These are phyloP conservation scores for Cucurbitaria berberidis DNA, from an alignment of 2,329 filamentous ascomycete genomes.

Conservation along the genomic window DNA sequence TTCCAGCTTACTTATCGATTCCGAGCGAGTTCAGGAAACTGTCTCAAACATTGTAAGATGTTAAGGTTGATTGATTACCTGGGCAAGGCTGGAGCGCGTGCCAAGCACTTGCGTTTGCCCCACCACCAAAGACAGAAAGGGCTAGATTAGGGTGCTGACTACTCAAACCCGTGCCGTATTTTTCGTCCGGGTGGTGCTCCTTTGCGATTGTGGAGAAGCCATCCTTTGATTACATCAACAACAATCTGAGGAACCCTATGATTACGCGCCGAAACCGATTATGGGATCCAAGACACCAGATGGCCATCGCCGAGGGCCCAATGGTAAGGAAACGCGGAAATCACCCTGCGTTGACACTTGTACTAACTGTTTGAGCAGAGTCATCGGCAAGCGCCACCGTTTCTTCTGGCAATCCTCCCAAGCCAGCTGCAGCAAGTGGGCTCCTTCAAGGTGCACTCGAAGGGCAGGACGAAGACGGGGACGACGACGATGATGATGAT, in stretches of 20 bases:
- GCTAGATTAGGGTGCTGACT: no score
- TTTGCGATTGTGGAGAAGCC: no score
- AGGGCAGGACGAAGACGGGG: slow-evolving; percentile 56
- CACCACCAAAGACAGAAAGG: no score
- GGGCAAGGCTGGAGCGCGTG: no score
- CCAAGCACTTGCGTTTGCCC: no score
- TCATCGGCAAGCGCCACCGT: slow-evolving; percentile 31
- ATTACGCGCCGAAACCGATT: background rate
- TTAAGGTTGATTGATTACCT: no score
- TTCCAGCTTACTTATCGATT: no score
- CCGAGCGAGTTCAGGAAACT: no score
- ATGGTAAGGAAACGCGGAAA: slow-evolving; percentile 30
- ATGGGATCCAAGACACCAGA: slow-evolving; percentile 52
- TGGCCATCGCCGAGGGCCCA: slow-evolving; percentile 39
- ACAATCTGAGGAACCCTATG: slow-evolving; percentile 5
- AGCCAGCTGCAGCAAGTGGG: slow-evolving; percentile 43
- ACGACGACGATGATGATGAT: slow-evolving; percentile 58
- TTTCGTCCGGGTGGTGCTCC: no score
- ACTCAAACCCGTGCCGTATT: no score
- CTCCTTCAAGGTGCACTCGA: slow-evolving; percentile 47
- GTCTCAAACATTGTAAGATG: no score
- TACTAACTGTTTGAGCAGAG: slow-evolving; percentile 34
- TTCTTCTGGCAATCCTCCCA: slow-evolving; percentile 41
- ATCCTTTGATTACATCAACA: background rate
- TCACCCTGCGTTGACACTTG: background rate